phyloP scores from a whole-genome alignment of 345 rosid genomes.

The Ceriops tagal region DNA sequence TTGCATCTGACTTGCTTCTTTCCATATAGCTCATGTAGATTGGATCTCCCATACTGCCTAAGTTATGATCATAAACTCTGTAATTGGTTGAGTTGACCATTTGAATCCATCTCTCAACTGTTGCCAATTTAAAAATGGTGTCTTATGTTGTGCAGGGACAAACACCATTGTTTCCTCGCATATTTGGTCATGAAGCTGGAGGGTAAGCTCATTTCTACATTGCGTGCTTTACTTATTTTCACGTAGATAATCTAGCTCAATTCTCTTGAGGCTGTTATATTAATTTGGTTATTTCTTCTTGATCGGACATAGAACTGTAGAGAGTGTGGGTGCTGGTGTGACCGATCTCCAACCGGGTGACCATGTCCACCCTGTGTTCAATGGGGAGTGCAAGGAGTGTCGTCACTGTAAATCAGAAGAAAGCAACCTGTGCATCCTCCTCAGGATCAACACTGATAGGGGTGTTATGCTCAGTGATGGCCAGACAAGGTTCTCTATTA shows the following conservation, averaged over 20 bases:
- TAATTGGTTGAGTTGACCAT: too few relatives aligned
- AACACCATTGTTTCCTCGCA: constrained; percentile 69
- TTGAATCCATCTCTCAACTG: not conserved
- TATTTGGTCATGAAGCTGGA: constrained; percentile 80
- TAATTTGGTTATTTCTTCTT: not conserved
- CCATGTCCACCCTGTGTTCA: constrained; percentile 72
- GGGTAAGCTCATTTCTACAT: constrained; percentile 40
- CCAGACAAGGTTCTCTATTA: constrained; percentile 57
- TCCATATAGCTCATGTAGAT: too few relatives aligned
- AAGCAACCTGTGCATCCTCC: constrained; percentile 84
- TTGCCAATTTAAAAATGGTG: not conserved
- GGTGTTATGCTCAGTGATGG: constrained; percentile 70
- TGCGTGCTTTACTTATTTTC: too few relatives aligned
- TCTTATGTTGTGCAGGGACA: constrained; percentile 50
- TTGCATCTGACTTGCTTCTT: too few relatives aligned
- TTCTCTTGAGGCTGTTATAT: not conserved
- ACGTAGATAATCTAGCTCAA: not conserved
- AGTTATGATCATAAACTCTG: too few relatives aligned
- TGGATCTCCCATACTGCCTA: too few relatives aligned
- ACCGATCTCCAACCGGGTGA: constrained; percentile 73
- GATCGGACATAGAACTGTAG: constrained; percentile 53
- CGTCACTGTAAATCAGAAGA: constrained; percentile 70
- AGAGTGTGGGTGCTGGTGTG: constrained; percentile 79
- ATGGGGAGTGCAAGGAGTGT: constrained; percentile 76
- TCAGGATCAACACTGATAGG: constrained; percentile 70